Base-by-base conservation (phyloP, 169 alveolate genomes). In the Eimeria falciformis region DNA sequence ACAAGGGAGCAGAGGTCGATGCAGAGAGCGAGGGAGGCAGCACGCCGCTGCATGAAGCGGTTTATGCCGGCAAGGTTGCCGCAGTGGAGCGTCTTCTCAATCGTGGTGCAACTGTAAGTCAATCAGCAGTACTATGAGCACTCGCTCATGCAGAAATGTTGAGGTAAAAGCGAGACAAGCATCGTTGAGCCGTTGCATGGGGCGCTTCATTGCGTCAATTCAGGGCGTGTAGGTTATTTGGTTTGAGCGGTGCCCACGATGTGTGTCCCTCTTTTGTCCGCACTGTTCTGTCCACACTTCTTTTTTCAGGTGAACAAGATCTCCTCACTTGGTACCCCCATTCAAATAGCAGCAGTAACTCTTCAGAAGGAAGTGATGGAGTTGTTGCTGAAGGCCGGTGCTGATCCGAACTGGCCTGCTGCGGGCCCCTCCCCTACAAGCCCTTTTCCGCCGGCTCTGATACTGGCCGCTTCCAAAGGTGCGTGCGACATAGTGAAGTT, bases 361-460 rank as follows among this genome's bases (percentile, higher is more conserved):
- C 66, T 37, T 66, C 87, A 78, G 47, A 55, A 78, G 71, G 69
- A 78, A 18, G 47, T 78, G 17, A 37, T 78, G 55, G 87, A 78
- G 47, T 29, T 78, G 69, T 27, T 78, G 50, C 45, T 78, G 46
- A 27, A 50, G 56, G 65, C 11, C 33, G 87, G 87, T 17, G 87
- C 87, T 25, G 69, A 78, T 25, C 87, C 87, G 33, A 78, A 78
- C 71, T 9, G 29, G 29, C n/a, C 53, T 27, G 53, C 81, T 33
- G 17, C 18, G 55, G 53, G 29, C 43, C 53, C 53, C 43, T 9
- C 87, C 71, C 62, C 29, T 3, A n/a, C 62, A 29, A 78, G 87
- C 87, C 87, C 69, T 40, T 78, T 78, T 25, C 87, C 87, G 33
- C 87, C 87, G 4, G 87, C 87, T 37, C 50, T 78, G 43, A 50